Percentiles rank a stretch among this genome's conserved stretches.
phyloP scores from a whole-genome alignment of 257 asterid species.

The Catharanthus roseus region DNA sequence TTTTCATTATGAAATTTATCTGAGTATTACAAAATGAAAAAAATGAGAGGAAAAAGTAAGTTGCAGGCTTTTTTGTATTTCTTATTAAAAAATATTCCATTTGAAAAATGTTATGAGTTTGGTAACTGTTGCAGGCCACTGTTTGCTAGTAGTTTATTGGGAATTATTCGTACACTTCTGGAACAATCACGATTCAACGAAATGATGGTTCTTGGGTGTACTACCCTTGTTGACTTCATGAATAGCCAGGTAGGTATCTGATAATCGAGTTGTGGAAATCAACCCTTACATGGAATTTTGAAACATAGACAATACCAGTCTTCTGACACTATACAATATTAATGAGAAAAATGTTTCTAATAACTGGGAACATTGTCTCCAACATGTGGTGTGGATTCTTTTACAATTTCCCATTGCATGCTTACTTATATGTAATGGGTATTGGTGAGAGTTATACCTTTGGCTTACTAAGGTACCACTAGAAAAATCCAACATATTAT shows the following conservation, averaged over 20 bases:
- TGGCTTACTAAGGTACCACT: neutral
- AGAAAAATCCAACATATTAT: neutral
- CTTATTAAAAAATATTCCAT: neutral
- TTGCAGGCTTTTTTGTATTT: neutral
- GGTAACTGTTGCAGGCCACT: slow-evolving; percentile 39
- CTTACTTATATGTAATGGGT: neutral
- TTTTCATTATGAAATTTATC: neutral
- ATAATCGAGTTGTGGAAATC: neutral
- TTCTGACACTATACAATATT: neutral
- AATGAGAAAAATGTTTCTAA: neutral
- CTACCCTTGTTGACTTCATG: slow-evolving; percentile 37
- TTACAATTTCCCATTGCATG: neutral
- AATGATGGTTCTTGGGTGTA: slow-evolving; percentile 45
- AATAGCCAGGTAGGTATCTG: slow-evolving; percentile 35
- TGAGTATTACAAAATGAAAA: neutral
- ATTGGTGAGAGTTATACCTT: neutral
- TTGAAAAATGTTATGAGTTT: neutral
- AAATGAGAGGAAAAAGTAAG: neutral
- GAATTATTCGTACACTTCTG: slow-evolving; percentile 34
- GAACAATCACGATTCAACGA: slow-evolving; percentile 39
- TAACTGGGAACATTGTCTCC: neutral
- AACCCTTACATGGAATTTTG: neutral
- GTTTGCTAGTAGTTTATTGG: slow-evolving; percentile 45
- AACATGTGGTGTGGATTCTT: neutral
- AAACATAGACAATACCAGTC: neutral